Conservation (phyloP, 192 early-diverging fungal genomes). For the Backusella tarrabulga region DNA sequence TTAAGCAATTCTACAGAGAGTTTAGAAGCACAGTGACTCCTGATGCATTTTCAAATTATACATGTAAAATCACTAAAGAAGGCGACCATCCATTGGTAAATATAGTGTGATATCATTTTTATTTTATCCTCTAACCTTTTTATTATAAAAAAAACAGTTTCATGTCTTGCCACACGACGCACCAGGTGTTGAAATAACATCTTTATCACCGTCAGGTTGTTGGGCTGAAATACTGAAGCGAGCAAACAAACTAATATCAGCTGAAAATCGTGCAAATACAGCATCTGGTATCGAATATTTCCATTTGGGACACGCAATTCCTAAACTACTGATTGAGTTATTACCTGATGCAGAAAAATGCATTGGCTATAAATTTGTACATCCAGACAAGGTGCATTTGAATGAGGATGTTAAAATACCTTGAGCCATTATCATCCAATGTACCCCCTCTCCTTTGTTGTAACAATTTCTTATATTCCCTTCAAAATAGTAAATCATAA, state of each 20-base stretch:
- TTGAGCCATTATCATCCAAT: not conserved
- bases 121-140: not conserved
- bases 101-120: not conserved
- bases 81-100: not conserved
- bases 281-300: conserved; percentile 3
- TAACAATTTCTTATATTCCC: not conserved
- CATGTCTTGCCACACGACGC: not conserved
- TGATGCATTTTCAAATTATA: not conserved
- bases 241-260: not conserved
- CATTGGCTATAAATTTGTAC: not conserved
- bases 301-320: not conserved
- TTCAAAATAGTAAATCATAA: not conserved
- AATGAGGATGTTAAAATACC: not conserved
- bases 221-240: not conserved
- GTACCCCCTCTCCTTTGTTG: not conserved
- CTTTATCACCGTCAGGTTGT: not conserved
- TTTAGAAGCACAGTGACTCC: not conserved
- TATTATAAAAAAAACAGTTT: not conserved
- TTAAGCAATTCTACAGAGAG: not conserved
- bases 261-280: not conserved
- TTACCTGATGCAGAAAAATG: conserved; percentile 4
- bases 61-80: not conserved
- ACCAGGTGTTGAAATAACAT: not conserved
- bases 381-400: not conserved
- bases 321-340: not conserved